phyloP scores from a whole-genome alignment of 78 protist genomes.

The Chrysochromulina parva region DNA sequence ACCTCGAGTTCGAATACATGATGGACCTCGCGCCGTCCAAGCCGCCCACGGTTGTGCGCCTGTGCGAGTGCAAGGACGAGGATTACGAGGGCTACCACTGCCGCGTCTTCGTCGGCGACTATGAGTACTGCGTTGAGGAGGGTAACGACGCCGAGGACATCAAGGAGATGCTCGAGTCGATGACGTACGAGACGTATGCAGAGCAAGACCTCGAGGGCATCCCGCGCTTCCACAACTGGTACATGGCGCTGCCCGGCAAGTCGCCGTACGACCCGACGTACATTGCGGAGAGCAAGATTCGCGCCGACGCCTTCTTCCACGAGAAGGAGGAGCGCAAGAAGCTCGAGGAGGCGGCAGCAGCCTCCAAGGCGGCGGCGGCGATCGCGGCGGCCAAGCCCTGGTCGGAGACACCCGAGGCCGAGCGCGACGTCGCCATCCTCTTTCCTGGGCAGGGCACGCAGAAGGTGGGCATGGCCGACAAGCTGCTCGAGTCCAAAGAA shows the following conservation, averaged over 20 bases:
- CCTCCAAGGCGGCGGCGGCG: neutral
- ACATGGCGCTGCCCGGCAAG: slow-evolving; percentile 21
- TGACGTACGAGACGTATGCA: neutral
- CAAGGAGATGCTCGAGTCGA: slow-evolving; percentile 11
- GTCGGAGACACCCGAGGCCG: slow-evolving; percentile 9
- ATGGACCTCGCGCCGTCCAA: slow-evolving; percentile 12
- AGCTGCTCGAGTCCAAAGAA: neutral
- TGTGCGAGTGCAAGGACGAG: slow-evolving; percentile 28
- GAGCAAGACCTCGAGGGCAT: slow-evolving; percentile 23
- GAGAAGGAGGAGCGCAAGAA: slow-evolving; percentile 31
- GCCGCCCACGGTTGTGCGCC: slow-evolving; percentile 22
- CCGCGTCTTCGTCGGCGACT: slow-evolving; percentile 16
- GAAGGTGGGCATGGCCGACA: slow-evolving; percentile 15
- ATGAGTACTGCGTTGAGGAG: slow-evolving; percentile 24
- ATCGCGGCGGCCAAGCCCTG: slow-evolving; percentile 13
- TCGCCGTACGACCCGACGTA: neutral
- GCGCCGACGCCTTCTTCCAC: slow-evolving; percentile 20
- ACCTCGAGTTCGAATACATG: slow-evolving; percentile 25
- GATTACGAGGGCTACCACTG: slow-evolving; percentile 21
- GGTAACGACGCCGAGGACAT: slow-evolving; percentile 21
- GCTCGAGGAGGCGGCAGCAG: neutral
- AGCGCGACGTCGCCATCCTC: slow-evolving; percentile 27
- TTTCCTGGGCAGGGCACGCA: slow-evolving; percentile 29
- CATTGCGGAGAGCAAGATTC: slow-evolving; percentile 12
- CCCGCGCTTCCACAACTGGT: slow-evolving; percentile 32